These are phyloP conservation scores for Fusarium sp. DNA, from an alignment of 2,329 filamentous ascomycete species.

Conservation along the genomic window DNA sequence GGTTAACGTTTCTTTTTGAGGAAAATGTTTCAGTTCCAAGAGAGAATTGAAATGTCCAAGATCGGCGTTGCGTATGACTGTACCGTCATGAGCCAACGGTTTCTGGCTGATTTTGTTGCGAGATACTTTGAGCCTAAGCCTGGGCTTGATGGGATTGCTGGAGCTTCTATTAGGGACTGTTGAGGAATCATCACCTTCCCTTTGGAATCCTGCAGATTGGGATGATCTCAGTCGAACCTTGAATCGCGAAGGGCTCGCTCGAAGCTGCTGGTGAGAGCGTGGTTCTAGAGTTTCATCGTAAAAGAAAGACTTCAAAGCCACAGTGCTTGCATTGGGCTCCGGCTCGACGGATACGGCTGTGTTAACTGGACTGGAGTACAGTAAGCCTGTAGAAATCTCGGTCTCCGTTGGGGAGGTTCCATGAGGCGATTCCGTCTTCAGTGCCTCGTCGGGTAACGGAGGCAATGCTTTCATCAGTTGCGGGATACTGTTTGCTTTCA, in stretches of 20 bases:
- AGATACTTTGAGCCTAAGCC: slow-evolving; percentile 50
- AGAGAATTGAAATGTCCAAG: slow-evolving; percentile 50
- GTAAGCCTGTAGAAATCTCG: slow-evolving; percentile 17
- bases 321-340: background rate
- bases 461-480: slow-evolving; percentile 66
- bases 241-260: slow-evolving; percentile 39
- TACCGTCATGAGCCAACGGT: slow-evolving; percentile 18
- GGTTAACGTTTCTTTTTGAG: slow-evolving; percentile 18
- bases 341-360: slow-evolving; percentile 2
- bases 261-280: background rate
- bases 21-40: slow-evolving; percentile 43
- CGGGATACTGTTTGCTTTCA: slow-evolving; percentile 66
- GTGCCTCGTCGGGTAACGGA: slow-evolving; percentile 53
- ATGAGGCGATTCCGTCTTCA: slow-evolving; percentile 2
- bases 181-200: slow-evolving; percentile 4
- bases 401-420: slow-evolving; percentile 4
- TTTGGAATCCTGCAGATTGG: slow-evolving; percentile 21
- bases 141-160: slow-evolving; percentile 28
- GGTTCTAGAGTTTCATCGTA: background rate
- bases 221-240: slow-evolving; percentile 46
- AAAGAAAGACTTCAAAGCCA: background rate
- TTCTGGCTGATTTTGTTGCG: slow-evolving; percentile 44
- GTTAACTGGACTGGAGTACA: slow-evolving; percentile 25
- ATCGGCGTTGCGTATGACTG: slow-evolving; percentile 36
- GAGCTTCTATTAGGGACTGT: slow-evolving; percentile 9